phyloP scores from a whole-genome alignment of 1,139 yeast species.

The Yamadazyma taylorii region DNA sequence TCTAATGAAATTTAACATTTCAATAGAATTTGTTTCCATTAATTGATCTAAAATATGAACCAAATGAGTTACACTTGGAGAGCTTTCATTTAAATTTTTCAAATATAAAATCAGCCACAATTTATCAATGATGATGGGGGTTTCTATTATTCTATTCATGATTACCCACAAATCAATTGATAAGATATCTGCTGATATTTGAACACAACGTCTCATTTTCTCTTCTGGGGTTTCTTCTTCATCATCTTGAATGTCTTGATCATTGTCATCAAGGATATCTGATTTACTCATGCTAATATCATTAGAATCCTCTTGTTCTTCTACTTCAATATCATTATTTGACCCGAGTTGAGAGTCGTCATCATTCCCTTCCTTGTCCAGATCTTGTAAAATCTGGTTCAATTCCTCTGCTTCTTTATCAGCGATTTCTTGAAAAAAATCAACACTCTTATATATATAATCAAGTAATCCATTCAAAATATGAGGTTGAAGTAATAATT shows the following conservation, averaged over 20 bases:
- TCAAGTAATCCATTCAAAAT: constrained; percentile 43
- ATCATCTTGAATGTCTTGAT: constrained; percentile 13
- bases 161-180: constrained; percentile 47
- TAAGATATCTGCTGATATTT: constrained; percentile 43
- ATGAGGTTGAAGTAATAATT: constrained; percentile 47
- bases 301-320: constrained; percentile 4
- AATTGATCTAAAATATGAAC: constrained; percentile 47
- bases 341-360: too few relatives aligned
- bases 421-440: constrained; percentile 33
- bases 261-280: constrained; percentile 9
- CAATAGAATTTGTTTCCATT: constrained; percentile 48
- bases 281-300: constrained; percentile 1
- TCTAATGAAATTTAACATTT: constrained; percentile 54
- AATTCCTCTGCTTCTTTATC: constrained; percentile 26
- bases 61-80: constrained; percentile 41
- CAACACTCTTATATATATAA: constrained; percentile 37
- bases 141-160: constrained; percentile 45
- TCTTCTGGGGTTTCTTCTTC: constrained; percentile 36
- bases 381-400: constrained; percentile 16
- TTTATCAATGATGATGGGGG: constrained; percentile 41
- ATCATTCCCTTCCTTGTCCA: constrained; percentile 5
- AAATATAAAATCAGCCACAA: constrained; percentile 43
- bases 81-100: constrained; percentile 39
- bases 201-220: constrained; percentile 41
- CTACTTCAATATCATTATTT: constrained; percentile 1